Conservation (phyloP, 2,329 filamentous ascomycete species). For the Podosphaera fusca region DNA sequence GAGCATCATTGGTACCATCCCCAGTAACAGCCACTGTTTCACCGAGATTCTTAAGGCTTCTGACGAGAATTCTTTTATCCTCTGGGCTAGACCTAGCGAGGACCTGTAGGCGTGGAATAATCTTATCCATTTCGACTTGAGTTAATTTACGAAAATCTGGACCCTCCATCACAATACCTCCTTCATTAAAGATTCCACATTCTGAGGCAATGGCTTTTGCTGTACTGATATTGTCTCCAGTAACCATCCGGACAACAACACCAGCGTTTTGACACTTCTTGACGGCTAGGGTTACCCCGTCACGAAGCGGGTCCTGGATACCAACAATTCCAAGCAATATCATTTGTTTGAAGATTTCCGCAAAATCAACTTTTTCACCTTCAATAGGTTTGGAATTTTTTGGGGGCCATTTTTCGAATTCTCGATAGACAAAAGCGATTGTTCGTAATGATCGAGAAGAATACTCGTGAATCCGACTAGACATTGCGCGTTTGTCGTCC, state of each 20-base stretch:
- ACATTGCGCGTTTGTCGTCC: slow-evolving; percentile 30
- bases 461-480: slow-evolving; percentile 33
- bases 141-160: slow-evolving; percentile 40
- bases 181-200: slow-evolving; percentile 34
- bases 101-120: slow-evolving; percentile 40
- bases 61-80: slow-evolving; percentile 43
- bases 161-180: slow-evolving; percentile 44
- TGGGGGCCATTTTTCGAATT: slow-evolving; percentile 48
- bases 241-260: slow-evolving; percentile 52
- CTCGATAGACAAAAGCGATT: slow-evolving; percentile 50
- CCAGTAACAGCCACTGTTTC: slow-evolving; percentile 44
- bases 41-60: slow-evolving; percentile 37
- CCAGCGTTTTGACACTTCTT: slow-evolving; percentile 42
- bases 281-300: slow-evolving; percentile 44
- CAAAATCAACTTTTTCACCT: slow-evolving; percentile 38
- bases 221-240: slow-evolving; percentile 48
- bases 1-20: slow-evolving; percentile 43
- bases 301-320: slow-evolving; percentile 51
- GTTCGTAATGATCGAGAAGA: slow-evolving; percentile 47
- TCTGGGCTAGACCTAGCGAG: slow-evolving; percentile 46
- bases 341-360: slow-evolving; percentile 48
- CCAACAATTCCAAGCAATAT: slow-evolving; percentile 49
- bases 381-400: slow-evolving; percentile 29
- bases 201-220: slow-evolving; percentile 51
- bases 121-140: slow-evolving; percentile 32